phyloP scores from a whole-genome alignment of 2,329 filamentous ascomycete genomes.

The Clarireedia homoeocarpa region DNA sequence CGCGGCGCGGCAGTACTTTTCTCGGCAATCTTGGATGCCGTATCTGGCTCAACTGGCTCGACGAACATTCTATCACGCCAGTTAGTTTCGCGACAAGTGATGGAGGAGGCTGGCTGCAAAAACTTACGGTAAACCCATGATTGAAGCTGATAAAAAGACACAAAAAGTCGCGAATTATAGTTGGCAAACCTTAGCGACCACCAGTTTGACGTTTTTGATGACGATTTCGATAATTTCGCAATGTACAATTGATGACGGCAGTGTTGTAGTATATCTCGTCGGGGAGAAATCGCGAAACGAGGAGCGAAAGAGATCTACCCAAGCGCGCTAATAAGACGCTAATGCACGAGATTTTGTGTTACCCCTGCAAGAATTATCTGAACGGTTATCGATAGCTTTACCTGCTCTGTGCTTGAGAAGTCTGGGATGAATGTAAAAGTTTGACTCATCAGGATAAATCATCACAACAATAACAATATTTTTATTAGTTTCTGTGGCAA shows the following conservation, averaged over 20 bases:
- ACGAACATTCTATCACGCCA: constrained; percentile 25
- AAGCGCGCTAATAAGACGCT: constrained; percentile 2
- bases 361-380: neutral
- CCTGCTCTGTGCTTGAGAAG: neutral
- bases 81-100: constrained; percentile 16
- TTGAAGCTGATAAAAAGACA: constrained; percentile 1
- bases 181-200: constrained; percentile 13
- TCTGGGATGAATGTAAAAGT: neutral
- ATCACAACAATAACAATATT: neutral
- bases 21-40: constrained; percentile 22
- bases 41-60: constrained; percentile 24
- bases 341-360: neutral
- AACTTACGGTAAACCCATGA: constrained; percentile 30
- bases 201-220: constrained; percentile 11
- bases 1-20: constrained; percentile 23
- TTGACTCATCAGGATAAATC: neutral
- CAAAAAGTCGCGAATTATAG: neutral
- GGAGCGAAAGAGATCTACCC: neutral
- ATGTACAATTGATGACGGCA: neutral
- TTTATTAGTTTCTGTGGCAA: neutral
- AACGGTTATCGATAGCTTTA: constrained; percentile 1
- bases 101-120: constrained; percentile 16
- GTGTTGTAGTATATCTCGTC: neutral
- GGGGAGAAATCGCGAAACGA: neutral
- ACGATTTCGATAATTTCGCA: constrained; percentile 13